These are phyloP conservation scores for Hura crepitans DNA, from an alignment of 441 rosid species.

Conservation along the genomic window DNA sequence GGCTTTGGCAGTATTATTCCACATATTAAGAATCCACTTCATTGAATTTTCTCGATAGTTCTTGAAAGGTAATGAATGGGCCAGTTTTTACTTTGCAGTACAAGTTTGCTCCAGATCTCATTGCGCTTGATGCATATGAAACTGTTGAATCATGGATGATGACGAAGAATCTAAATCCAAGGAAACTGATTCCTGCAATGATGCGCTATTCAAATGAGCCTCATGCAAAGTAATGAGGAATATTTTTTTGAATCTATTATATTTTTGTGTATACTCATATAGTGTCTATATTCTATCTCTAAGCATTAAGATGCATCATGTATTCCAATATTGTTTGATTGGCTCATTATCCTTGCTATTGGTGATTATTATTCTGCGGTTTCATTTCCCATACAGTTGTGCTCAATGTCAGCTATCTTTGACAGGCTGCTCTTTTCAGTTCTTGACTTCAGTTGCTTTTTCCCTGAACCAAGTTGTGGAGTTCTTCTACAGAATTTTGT, in stretches of 20 bases:
- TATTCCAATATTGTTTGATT: background rate
- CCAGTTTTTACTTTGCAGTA: slow-evolving; percentile 57
- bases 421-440: slow-evolving; percentile 6
- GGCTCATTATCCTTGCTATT: background rate
- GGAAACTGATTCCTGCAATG: slow-evolving; percentile 97
- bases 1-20: background rate
- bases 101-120: slow-evolving; percentile 94
- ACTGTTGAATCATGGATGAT: slow-evolving; percentile 99
- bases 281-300: background rate
- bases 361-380: background rate
- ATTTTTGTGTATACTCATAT: slow-evolving; percentile 3
- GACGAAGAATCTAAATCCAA: slow-evolving; percentile 77
- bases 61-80: slow-evolving; percentile 22
- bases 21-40: slow-evolving; percentile 11
- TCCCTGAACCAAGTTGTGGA: background rate
- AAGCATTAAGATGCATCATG: slow-evolving; percentile 4
- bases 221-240: slow-evolving; percentile 82
- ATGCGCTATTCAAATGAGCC: slow-evolving; percentile 99
- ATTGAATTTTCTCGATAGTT: slow-evolving; percentile 24
- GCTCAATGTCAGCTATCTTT: background rate
- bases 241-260: slow-evolving; percentile 8
- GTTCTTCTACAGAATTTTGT: background rate
- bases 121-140: slow-evolving; percentile 96
- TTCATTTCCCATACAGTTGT: background rate
- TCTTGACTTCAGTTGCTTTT: background rate